These are phyloP conservation scores for Solanum paucissectum DNA, from an alignment of 257 asterid genomes.

Conservation along the genomic window DNA sequence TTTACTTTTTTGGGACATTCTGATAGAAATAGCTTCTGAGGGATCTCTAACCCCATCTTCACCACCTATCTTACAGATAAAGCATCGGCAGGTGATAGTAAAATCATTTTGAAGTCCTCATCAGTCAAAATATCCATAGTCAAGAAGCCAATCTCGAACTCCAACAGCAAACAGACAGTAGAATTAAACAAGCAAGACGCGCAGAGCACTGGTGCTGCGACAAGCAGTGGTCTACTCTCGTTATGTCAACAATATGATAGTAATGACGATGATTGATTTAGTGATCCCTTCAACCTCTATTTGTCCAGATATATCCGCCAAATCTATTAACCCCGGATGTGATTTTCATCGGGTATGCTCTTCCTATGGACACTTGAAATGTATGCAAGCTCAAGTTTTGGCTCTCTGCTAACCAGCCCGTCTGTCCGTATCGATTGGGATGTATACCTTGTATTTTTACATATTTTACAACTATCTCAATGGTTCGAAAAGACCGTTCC, in stretches of 20 bases:
- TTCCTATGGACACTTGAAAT: not conserved
- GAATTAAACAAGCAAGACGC: conserved; percentile 6
- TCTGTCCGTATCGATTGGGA: not conserved
- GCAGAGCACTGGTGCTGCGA: not conserved
- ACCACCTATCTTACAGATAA: conserved; percentile 2
- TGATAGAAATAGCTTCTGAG: not conserved
- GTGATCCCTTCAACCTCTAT: not conserved
- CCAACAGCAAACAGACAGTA: conserved; percentile 1
- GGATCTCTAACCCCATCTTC: not conserved
- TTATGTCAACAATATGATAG: conserved; percentile 50
- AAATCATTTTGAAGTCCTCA: conserved; percentile 14
- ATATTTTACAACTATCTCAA: not conserved
- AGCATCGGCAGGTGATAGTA: not conserved
- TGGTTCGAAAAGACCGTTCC: not conserved
- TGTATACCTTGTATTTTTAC: not conserved
- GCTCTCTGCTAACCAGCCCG: not conserved
- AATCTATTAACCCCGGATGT: not conserved
- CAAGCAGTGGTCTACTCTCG: conserved; percentile 33
- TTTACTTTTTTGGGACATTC: not conserved
- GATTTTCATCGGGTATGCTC: not conserved
- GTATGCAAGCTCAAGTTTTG: not conserved
- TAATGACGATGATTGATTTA: conserved; percentile 28
- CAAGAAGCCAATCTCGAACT: conserved; percentile 27
- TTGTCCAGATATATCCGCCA: not conserved
- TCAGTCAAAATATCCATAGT: conserved; percentile 28